Percentiles rank a stretch among this genome's conserved stretches.
Conservation (phyloP, 768 basidiomycete genomes). For the Lactarius psammicola region DNA sequence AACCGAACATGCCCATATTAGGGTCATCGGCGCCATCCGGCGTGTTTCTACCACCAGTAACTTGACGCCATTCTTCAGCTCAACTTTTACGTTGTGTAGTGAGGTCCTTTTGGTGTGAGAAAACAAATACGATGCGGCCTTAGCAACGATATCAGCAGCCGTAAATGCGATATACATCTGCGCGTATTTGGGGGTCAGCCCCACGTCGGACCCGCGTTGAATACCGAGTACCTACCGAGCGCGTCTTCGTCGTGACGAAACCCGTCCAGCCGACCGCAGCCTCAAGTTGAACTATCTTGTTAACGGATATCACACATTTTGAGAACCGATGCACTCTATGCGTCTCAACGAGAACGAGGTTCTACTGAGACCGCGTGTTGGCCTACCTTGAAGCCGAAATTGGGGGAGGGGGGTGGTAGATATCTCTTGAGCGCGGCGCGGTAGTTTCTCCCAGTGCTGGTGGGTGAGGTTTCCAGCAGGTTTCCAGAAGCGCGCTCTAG, state of each 20-base stretch:
- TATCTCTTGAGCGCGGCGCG: slow-evolving; percentile 27
- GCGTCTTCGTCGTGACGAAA: slow-evolving; percentile 28
- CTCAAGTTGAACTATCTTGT: slow-evolving; percentile 8
- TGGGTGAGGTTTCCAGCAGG: slow-evolving; percentile 21
- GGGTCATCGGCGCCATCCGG: background rate
- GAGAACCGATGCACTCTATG: slow-evolving; percentile 16
- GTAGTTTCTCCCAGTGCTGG: slow-evolving; percentile 17
- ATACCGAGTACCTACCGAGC: background rate
- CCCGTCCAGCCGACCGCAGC: slow-evolving; percentile 22
- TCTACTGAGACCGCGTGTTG: background rate
- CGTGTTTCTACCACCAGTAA: background rate
- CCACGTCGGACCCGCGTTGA: background rate
- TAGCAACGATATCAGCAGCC: background rate
- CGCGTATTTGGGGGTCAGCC: background rate
- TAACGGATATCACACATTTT: too few relatives aligned
- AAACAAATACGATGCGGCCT: background rate
- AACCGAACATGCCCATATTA: background rate
- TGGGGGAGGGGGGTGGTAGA: slow-evolving; percentile 25
- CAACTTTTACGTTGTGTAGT: background rate
- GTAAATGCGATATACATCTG: background rate
- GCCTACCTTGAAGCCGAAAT: slow-evolving; percentile 30
- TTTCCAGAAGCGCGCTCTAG: slow-evolving; percentile 25
- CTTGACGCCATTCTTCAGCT: background rate
- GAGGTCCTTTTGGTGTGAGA: background rate
- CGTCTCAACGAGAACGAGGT: background rate